Base-by-base conservation (phyloP, 2,329 filamentous ascomycete species). In the Diaporthe ilicicola region DNA sequence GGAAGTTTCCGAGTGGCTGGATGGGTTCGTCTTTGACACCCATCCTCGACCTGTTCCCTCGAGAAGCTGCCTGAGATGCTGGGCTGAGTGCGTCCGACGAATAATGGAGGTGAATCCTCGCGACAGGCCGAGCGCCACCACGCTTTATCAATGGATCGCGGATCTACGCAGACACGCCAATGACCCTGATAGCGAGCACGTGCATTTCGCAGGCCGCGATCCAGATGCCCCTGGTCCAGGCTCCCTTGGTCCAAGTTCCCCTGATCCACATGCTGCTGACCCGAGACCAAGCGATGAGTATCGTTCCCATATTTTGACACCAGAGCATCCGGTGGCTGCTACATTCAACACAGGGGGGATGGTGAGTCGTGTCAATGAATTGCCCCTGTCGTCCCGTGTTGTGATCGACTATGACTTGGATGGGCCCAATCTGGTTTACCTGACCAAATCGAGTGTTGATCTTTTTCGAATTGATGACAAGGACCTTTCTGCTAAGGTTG, bases 371-470 rank as follows among this genome's bases (percentile, higher is more conserved):
- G 24, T 46, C 2, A 4, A 8, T 15, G 39, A 46, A 7, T 42
- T 62, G 19, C 19, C 12, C 19, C 15, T 61, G 9, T 53, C 37
- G 6, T 56, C 53, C 1, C 22, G n/a, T 5, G 54, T 46, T 27
- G 56, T 67, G 3, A 34, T 71, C 15, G 69, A 68, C 15, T 56
- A 71, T 29, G 69, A 71, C 53, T n/a, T 71, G 7, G 69, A 71
- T 13, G 48, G 37, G 2, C 19, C 29, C 12, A 68, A 37, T 48
- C 29, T 62, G 22, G 32, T 37, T 0, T 71, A 68, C 6, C 54
- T 71, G 17, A 59, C 64, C 5, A 67, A 64, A n/a, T 34, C 12
- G 2, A 19, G 48, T 12, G 32, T 71, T 10, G 64, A 69, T 10
- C 9, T 69, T 2, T 68, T 71, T 5, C 44, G 32, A 3, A 1